Percentiles rank a stretch among this genome's conserved stretches.
These are phyloP conservation scores for Trypethelium eluteriae DNA, from an alignment of 495 filamentous ascomycete species.

Conservation along the genomic window DNA sequence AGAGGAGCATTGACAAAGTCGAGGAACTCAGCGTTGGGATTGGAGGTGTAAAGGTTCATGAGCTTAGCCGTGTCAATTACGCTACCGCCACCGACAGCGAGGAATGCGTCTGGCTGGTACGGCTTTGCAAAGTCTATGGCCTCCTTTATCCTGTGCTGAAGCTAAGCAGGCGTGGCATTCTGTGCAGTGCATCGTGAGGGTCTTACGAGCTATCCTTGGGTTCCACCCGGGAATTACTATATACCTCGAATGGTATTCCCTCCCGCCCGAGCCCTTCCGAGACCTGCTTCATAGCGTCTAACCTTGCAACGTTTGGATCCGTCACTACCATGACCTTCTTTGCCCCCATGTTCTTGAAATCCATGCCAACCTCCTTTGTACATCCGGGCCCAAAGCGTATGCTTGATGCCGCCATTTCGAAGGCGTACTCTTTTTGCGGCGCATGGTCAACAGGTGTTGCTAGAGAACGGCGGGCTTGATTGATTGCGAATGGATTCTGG, in stretches of 20 bases:
- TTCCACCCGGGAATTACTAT: conserved; percentile 68
- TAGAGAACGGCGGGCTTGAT: conserved; percentile 51
- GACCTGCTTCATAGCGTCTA: conserved; percentile 80
- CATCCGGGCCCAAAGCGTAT: conserved; percentile 89
- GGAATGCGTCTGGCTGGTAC: conserved; percentile 74
- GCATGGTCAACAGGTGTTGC: conserved; percentile 66
- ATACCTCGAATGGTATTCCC: conserved; percentile 73
- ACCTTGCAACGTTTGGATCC: conserved; percentile 65
- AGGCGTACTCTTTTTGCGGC: conserved; percentile 89
- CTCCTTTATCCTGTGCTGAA: conserved; percentile 57
- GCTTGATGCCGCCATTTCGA: conserved; percentile 91
- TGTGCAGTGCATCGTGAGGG: background rate
- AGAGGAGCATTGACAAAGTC: conserved; percentile 97
- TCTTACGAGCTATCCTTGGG: conserved; percentile 84
- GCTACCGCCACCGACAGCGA: conserved; percentile 70
- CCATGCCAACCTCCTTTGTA: conserved; percentile 99
- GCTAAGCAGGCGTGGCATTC: background rate
- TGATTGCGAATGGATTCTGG: conserved; percentile 43
- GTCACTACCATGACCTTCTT: conserved; percentile 87
- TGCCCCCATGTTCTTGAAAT: conserved; percentile 81
- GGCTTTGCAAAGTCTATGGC: conserved; percentile 78
- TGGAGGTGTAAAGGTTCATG: conserved; percentile 91
- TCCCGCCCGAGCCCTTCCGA: conserved; percentile 66
- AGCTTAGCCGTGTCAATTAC: conserved; percentile 96
- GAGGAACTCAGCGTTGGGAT: conserved; percentile 80